Base-by-base conservation (phyloP, 495 filamentous ascomycete species). In the Penicillium nucicola region DNA sequence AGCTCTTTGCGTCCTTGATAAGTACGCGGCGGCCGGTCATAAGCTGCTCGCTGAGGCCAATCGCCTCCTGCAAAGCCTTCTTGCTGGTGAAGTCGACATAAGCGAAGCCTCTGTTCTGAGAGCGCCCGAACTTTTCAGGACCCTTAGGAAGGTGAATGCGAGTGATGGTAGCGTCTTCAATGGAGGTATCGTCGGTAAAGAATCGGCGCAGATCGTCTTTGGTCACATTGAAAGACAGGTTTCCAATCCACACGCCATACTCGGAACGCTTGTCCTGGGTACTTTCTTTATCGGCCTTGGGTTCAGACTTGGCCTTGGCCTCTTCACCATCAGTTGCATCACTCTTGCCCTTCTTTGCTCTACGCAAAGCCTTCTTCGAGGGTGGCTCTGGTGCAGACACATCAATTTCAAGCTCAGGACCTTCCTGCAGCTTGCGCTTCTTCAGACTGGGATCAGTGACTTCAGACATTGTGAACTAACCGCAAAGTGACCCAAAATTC, bases 221-320 rank as follows among this genome's bases (percentile, higher is more conserved):
- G 44, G 84, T 92, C 25, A 83, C 68, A n/a, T 78, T 79, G 75
- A 89, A 99, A 11, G 83, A 81, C 23, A 99, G 71, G 70, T 99
- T 99, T 53, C 93, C 93, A 53, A 99, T 90, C 93, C 93, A 99
- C 45, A 97, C 79, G 31, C 92, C 89, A 65, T 88, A 80, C 12
- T 87, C 82, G 6, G 89, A 89, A 41, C 89, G 86, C 50, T 85
- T 81, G 55, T 77, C 71, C 14, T 75, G 65, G 33, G 58, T 42
- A 10, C 39, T 30, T 25, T 37, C 20, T 52, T 61, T 52, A 58
- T 74, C n/a, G 64, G 64, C 18, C 62, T 60, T 22, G 52, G 45
- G 1, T 17, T 57, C 56, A 15, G 39, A 28, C 22, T 28, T 44
- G 28, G 62, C 52, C 42, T 71, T 69, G 19, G 63, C 51, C 19